Conservation (phyloP, 306 rosid species). For the Sphenostylis stenocarpa region DNA sequence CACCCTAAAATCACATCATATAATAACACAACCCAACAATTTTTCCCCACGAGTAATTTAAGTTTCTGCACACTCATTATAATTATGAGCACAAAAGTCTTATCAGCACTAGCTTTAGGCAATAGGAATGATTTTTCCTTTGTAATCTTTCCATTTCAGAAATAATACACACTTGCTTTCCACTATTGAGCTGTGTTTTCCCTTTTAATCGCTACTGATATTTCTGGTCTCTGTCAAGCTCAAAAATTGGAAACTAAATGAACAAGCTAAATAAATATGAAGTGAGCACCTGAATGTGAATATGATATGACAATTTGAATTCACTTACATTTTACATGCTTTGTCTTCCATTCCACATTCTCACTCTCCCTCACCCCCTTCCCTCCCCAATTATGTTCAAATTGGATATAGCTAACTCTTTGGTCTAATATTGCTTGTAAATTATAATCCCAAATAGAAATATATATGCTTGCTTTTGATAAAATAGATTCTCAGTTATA, state of each 20-base stretch:
- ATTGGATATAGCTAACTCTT: not conserved
- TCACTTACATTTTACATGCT: no score
- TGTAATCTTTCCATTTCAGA: not conserved
- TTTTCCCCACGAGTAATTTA: not conserved
- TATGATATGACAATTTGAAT: no score
- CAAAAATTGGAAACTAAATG: not conserved
- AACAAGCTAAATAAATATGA: not conserved
- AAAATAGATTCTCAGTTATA: not conserved
- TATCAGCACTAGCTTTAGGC: not conserved
- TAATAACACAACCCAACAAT: not conserved
- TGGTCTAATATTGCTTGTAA: not conserved
- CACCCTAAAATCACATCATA: not conserved
- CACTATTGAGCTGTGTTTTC: not conserved
- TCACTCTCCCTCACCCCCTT: not conserved
- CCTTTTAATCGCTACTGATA: not conserved
- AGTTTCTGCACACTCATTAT: constrained; percentile 5
- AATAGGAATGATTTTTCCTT: not conserved
- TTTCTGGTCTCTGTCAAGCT: no score
- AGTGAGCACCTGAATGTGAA: not conserved
- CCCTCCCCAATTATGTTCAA: not conserved
- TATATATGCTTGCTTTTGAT: not conserved
- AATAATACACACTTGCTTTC: not conserved
- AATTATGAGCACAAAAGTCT: not conserved
- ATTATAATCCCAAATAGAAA: not conserved
- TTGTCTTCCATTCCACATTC: no score